Evolutionary conservation across 2,329 filamentous ascomycete species (phyloP), one percentile per base, ranked within the genome.

Genomic region (Pseudogymnoascus sp.): DNA sequence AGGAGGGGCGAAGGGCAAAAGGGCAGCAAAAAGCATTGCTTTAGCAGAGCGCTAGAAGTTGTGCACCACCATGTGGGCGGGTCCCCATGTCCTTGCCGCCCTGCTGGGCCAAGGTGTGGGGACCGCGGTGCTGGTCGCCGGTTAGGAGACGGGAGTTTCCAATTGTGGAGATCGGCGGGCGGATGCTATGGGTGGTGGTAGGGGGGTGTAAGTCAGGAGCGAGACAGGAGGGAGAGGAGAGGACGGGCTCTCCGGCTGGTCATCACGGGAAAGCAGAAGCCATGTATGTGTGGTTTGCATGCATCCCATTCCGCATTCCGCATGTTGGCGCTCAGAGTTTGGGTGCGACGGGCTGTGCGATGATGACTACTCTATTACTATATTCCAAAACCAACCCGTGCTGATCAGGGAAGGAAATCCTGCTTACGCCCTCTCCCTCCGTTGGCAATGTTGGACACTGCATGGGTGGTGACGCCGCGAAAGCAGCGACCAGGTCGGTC

Each of bases 131-230:
- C 24, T 31, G 44, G 44, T 50, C 44, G 44, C 44, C 44, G 44
- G 44, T 50, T 50, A 50, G 44, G 44, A 50, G 44, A 50, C 44
- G 44, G 44, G 44, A 50, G 44, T 50, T 50, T 50, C 44, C 44
- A 50, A 50, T 50, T 31, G 41, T 50, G 44, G 26, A 50, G 44
- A 50, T 47, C 41, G 41, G 44, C 44, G 44, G 44, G 41, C 24
- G 41, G 41, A 29, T 47, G 41, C 15, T 11, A 29, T 47, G 41
- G 41, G 24, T 29, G 41, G 26, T 47, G 41, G 41, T 47, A 31
- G 24, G 41, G 17, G 39, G 39, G 37, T 13, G 35, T 4, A 36
- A 33, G 35, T 11, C 35, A 41, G 39, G 13, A 11, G 40, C 37
- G 37, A 40, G 37, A 40, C 37, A 29, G 41, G 36, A 17, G 11